Base-by-base conservation (phyloP, 768 basidiomycete genomes). In the Phaeotremella skinneri region DNA sequence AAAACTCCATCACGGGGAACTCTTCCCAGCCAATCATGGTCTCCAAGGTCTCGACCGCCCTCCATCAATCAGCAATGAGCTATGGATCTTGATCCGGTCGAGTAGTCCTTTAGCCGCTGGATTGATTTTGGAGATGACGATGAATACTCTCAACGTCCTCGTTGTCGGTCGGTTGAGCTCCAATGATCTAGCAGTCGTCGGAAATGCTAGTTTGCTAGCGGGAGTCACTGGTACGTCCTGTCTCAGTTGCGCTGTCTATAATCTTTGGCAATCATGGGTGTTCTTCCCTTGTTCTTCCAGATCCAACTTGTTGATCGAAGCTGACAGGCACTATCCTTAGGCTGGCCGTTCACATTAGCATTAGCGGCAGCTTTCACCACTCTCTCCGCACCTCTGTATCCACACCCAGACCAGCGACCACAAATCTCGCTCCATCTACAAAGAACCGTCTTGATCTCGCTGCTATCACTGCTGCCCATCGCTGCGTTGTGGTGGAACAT, bases 311-410 rank as follows among this genome's bases (percentile, higher is more conserved):
- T n/a, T n/a, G n/a, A n/a, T n/a, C n/a, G n/a, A n/a, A n/a, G n/a
- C n/a, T n/a, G n/a, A n/a, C n/a, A n/a, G n/a, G n/a, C n/a, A n/a
- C n/a, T n/a, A n/a, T n/a, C n/a, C n/a, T n/a, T 54, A 64, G 56
- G 66, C 48, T 67, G 59, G 43, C 43, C 70, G 72, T 70, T 64
- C 78, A 80, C 82, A 81, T 85, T 83, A 83, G 82, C 83, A 50
- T 30, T 37, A 52, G 72, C 69, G 85, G 87, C 0, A 87, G 87
- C 2, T 87, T 86, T 6, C 80, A 89, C 32, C 87, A 89, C 71
- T 89, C 88, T 0, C 79, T 89, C 55, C 87, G 87, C 39, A 88
- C 88, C 0, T 86, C 87, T 67, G 83, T 88, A 1, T 90, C 85
- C 76, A 88, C 59, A 16, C 58, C 87, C 13, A 85, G 85, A 25